phyloP scores from a whole-genome alignment of 1,284 basidiomycete species.

The Amylostereum areolatum region DNA sequence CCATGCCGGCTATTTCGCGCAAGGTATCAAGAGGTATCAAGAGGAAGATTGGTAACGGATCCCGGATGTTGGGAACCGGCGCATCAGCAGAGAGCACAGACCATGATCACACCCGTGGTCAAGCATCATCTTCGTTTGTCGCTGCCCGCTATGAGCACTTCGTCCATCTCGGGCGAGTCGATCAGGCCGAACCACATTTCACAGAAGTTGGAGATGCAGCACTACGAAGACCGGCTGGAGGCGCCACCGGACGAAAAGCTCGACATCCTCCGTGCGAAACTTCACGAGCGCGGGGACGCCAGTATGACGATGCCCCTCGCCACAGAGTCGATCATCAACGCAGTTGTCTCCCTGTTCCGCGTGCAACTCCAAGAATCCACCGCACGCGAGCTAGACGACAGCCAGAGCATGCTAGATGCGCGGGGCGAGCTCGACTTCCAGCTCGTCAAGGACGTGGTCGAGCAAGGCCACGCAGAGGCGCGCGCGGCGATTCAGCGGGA shows the following conservation, averaged over 20 bases:
- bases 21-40: constrained; percentile 38
- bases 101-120: constrained; percentile 42
- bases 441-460: constrained; percentile 62
- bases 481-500: constrained; percentile 53
- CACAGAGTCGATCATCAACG: constrained; percentile 55
- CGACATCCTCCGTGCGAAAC: constrained; percentile 38
- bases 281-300: constrained; percentile 22
- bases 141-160: constrained; percentile 43
- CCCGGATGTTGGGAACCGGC: constrained; percentile 34
- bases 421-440: constrained; percentile 74
- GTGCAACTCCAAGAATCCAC: constrained; percentile 61
- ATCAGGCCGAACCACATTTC: constrained; percentile 51
- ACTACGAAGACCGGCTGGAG: constrained; percentile 53
- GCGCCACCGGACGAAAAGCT: constrained; percentile 63
- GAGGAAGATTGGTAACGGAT: constrained; percentile 49
- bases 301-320: constrained; percentile 28
- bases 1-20: constrained; percentile 58
- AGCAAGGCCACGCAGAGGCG: constrained; percentile 59
- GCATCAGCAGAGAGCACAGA: constrained; percentile 25
- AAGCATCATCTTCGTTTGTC: constrained; percentile 49
- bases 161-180: constrained; percentile 37
- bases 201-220: constrained; percentile 52
- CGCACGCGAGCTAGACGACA: constrained; percentile 42
- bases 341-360: constrained; percentile 62
- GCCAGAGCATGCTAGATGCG: constrained; percentile 51